These are phyloP conservation scores for Agroathelia rolfsii DNA, from an alignment of 1,284 basidiomycete species.

Conservation along the genomic window DNA sequence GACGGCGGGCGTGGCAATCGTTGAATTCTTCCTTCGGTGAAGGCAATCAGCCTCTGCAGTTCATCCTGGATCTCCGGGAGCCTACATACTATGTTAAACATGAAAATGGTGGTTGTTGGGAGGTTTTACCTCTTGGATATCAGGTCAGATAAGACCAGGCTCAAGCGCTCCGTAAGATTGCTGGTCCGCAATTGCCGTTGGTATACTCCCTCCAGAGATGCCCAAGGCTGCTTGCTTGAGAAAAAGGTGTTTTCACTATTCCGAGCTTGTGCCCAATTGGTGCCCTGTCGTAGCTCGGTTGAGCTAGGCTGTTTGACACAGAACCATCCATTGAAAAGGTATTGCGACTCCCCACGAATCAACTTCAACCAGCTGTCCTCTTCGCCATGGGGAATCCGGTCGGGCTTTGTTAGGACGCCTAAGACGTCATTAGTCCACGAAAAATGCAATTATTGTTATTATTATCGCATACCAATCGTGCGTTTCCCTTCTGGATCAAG, in stretches of 20 bases:
- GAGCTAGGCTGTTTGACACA: slow-evolving; percentile 66
- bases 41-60: slow-evolving; percentile 32
- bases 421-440: neutral
- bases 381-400: slow-evolving; percentile 56
- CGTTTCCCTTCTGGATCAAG: slow-evolving; percentile 50
- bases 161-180: slow-evolving; percentile 45
- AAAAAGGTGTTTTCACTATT: slow-evolving; percentile 62
- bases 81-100: slow-evolving; percentile 27
- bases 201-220: slow-evolving; percentile 34
- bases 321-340: slow-evolving; percentile 58
- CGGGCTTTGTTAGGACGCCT: slow-evolving; percentile 80
- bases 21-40: slow-evolving; percentile 25
- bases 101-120: neutral
- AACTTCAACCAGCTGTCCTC: slow-evolving; percentile 50
- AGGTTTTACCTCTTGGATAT: slow-evolving; percentile 42
- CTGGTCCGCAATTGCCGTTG: slow-evolving; percentile 44
- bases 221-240: slow-evolving; percentile 45
- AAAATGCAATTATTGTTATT: neutral
- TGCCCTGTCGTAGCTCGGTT: slow-evolving; percentile 38
- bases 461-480: slow-evolving; percentile 48
- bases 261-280: slow-evolving; percentile 53
- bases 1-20: slow-evolving; percentile 44
- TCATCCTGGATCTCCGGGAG: slow-evolving; percentile 51
- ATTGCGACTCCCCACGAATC: slow-evolving; percentile 45
- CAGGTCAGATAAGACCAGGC: slow-evolving; percentile 43